These are phyloP conservation scores for Pogostemon cablin DNA, from an alignment of 257 asterid species.

Conservation along the genomic window DNA sequence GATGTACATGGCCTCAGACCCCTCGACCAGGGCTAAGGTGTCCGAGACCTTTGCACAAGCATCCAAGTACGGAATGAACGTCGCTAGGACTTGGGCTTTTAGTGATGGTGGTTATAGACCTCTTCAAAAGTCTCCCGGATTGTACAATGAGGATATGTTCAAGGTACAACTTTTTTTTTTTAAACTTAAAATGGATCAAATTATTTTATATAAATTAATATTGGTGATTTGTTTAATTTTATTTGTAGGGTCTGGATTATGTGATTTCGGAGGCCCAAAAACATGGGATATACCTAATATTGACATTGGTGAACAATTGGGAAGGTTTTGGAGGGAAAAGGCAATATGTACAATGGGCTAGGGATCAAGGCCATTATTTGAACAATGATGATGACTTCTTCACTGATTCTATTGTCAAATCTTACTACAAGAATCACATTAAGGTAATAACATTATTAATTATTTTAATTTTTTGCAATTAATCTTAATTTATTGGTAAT, in stretches of 20 bases:
- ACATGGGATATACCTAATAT: constrained; percentile 44
- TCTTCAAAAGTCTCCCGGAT: constrained; percentile 48
- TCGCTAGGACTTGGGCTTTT: constrained; percentile 69
- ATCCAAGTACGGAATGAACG: constrained; percentile 49
- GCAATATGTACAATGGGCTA: constrained; percentile 62
- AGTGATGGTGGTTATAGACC: constrained; percentile 60
- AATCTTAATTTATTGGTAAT: too few species aligned
- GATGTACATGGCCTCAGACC: constrained; percentile 54
- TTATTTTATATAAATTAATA: too few species aligned
- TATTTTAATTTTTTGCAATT: too few species aligned
- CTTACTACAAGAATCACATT: constrained; percentile 45
- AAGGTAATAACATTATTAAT: constrained; percentile 31
- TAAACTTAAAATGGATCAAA: too few species aligned
- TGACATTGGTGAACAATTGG: constrained; percentile 54
- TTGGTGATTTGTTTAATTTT: neutral
- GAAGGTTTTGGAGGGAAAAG: constrained; percentile 51
- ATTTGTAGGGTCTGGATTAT: constrained; percentile 51
- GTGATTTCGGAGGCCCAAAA: constrained; percentile 55
- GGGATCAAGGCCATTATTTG: constrained; percentile 44
- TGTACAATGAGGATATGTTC: constrained; percentile 53
- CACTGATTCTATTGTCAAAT: constrained; percentile 43
- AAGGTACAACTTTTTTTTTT: constrained; percentile 33
- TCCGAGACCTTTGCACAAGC: constrained; percentile 46
- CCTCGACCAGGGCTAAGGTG: constrained; percentile 47
- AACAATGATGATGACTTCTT: constrained; percentile 52